Evolutionary conservation across 1,139 yeast species (phyloP).

Genomic region (Yamadazyma dushanensis): DNA sequence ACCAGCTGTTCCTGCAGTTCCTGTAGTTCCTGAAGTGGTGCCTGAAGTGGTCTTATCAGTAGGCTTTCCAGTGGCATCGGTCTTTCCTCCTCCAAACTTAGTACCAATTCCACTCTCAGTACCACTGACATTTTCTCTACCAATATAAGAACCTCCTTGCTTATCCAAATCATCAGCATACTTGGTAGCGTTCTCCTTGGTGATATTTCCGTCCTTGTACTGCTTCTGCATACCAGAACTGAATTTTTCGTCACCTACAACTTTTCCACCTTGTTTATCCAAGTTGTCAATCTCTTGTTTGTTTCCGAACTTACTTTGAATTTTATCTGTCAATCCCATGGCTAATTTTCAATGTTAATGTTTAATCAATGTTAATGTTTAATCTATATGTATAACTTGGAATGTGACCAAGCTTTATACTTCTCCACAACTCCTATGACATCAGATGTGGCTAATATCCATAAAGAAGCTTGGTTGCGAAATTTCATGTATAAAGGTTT

Average conservation of each 20-base stretch:
- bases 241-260: constrained; percentile 24
- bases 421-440: constrained; percentile 1
- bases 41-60: constrained; percentile 11
- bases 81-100: constrained; percentile 20
- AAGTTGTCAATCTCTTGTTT: constrained; percentile 31
- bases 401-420: no score
- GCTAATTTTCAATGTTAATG: no score
- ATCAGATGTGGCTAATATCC: constrained; percentile 1
- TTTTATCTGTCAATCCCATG: constrained; percentile 40
- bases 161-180: constrained; percentile 29
- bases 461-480: constrained; percentile 3
- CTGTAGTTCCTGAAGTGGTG: constrained; percentile 15
- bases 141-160: constrained; percentile 28
- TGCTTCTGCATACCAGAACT: constrained; percentile 26
- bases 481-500: constrained; percentile 2
- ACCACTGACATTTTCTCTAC: constrained; percentile 32
- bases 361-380: neutral
- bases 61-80: constrained; percentile 8
- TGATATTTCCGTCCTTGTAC: constrained; percentile 30
- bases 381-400: no score
- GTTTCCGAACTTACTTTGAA: constrained; percentile 26
- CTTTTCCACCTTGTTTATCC: constrained; percentile 34
- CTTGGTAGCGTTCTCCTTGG: constrained; percentile 28
- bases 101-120: constrained; percentile 31
- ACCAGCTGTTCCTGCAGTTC: constrained; percentile 13